Percentiles rank a stretch among this genome's conserved stretches.
Conservation (phyloP, 768 basidiomycete genomes). For the Panaeolus cyanescens region DNA sequence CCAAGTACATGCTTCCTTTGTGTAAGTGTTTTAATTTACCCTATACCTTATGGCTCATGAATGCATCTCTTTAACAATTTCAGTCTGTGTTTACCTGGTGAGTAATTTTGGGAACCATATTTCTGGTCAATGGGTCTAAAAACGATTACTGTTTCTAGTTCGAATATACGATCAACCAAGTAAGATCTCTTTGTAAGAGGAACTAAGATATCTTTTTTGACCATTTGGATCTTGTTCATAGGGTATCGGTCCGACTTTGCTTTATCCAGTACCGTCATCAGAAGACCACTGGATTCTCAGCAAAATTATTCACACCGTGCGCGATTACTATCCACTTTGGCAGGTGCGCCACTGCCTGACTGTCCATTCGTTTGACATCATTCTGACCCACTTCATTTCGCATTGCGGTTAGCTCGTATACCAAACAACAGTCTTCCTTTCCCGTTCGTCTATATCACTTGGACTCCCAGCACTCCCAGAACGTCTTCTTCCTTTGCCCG, state of each 20-base stretch:
- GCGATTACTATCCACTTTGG: constrained; percentile 97
- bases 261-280: constrained; percentile 80
- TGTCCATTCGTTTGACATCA: constrained; percentile 2
- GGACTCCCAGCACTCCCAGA: constrained; percentile 79
- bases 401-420: constrained; percentile 65
- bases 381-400: neutral
- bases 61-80: neutral
- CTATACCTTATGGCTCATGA: neutral
- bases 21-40: constrained; percentile 55
- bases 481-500: constrained; percentile 70
- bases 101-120: constrained; percentile 17
- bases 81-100: constrained; percentile 49
- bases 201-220: neutral
- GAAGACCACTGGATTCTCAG: constrained; percentile 64
- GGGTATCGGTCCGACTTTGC: constrained; percentile 88
- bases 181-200: constrained; percentile 17
- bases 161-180: constrained; percentile 92
- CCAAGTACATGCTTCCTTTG: constrained; percentile 90
- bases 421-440: constrained; percentile 90
- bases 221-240: constrained; percentile 23
- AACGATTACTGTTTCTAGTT: constrained; percentile 52
- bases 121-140: neutral
- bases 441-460: constrained; percentile 87
- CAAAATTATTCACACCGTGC: constrained; percentile 77
- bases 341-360: constrained; percentile 50